Evolutionary conservation across 352 stramenopile genomes (phyloP).

Genomic region (Pythium aristosporum): DNA sequence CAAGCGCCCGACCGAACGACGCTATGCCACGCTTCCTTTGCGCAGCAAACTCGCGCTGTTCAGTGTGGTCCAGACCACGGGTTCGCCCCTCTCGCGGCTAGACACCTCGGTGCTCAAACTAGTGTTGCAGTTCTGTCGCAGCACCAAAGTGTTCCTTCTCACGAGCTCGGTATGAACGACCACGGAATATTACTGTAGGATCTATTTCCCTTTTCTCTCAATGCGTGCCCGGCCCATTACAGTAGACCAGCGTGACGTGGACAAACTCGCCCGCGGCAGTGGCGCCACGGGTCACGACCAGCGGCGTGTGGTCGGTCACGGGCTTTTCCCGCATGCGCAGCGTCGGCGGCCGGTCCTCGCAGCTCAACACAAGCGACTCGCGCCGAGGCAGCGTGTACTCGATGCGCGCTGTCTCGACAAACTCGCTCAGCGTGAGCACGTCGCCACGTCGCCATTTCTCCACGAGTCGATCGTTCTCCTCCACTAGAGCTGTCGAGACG

Average conservation of each 20-base stretch:
- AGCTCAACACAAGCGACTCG: slow-evolving; percentile 51
- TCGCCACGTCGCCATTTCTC: slow-evolving; percentile 28
- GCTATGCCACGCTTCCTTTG: background rate
- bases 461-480: slow-evolving; percentile 20
- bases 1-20: background rate
- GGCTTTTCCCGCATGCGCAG: slow-evolving; percentile 68
- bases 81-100: background rate
- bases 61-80: background rate
- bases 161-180: no score
- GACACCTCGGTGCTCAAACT: background rate
- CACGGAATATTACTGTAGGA: background rate
- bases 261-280: slow-evolving; percentile 10
- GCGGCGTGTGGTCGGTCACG: slow-evolving; percentile 69
- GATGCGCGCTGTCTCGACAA: slow-evolving; percentile 48
- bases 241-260: slow-evolving; percentile 19
- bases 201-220: background rate
- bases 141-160: background rate
- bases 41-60: background rate
- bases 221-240: slow-evolving; percentile 15
- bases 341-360: slow-evolving; percentile 48
- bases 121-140: background rate
- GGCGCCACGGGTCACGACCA: slow-evolving; percentile 41
- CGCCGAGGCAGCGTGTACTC: slow-evolving; percentile 52
- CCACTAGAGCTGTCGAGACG: slow-evolving; percentile 35
- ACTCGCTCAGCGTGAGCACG: slow-evolving; percentile 55